These are phyloP conservation scores for Ophiostoma sp. DNA, from an alignment of 2,329 filamentous ascomycete species.

Conservation along the genomic window DNA sequence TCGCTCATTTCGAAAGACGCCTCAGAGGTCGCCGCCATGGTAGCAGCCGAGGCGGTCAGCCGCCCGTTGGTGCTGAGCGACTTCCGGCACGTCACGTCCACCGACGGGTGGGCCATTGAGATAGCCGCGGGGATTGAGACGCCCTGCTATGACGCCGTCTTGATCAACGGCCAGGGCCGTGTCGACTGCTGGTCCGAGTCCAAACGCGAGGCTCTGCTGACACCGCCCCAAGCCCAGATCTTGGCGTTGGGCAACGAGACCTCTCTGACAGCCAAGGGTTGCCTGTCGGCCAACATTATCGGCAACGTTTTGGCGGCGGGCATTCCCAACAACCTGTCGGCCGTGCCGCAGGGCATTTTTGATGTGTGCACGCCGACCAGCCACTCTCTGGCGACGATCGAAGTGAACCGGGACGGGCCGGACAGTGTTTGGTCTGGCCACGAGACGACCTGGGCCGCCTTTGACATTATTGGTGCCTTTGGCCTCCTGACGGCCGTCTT, in stretches of 20 bases:
- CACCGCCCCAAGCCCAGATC: conserved; percentile 31
- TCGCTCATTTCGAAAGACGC: conserved; percentile 41
- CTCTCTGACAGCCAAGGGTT: conserved; percentile 40
- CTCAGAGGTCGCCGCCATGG: conserved; percentile 40
- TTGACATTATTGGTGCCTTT: conserved; percentile 51
- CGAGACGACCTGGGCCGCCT: conserved; percentile 41
- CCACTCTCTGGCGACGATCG: conserved; percentile 41
- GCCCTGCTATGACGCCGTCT: conserved; percentile 54
- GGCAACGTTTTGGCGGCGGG: conserved; percentile 32
- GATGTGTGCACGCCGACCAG: conserved; percentile 44
- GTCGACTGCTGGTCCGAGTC: conserved; percentile 46
- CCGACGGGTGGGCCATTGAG: conserved; percentile 34
- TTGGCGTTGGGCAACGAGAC: conserved; percentile 31
- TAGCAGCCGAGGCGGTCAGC: conserved; percentile 43
- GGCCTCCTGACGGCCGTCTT: conserved; percentile 42
- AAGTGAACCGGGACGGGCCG: conserved; percentile 29
- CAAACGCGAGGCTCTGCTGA: conserved; percentile 39
- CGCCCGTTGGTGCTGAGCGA: conserved; percentile 51
- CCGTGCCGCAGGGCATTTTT: conserved; percentile 41
- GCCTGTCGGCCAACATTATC: conserved; percentile 39
- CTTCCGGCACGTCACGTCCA: conserved; percentile 50
- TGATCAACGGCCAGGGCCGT: conserved; percentile 57
- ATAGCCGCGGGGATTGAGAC: conserved; percentile 43
- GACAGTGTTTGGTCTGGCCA: not conserved
- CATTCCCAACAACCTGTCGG: conserved; percentile 31